A percentile compares a stretch with the other conserved stretches of the same genome.
These are phyloP conservation scores for Kodamaea sp. DNA, from an alignment of 1,139 yeast genomes.

Conservation along the genomic window DNA sequence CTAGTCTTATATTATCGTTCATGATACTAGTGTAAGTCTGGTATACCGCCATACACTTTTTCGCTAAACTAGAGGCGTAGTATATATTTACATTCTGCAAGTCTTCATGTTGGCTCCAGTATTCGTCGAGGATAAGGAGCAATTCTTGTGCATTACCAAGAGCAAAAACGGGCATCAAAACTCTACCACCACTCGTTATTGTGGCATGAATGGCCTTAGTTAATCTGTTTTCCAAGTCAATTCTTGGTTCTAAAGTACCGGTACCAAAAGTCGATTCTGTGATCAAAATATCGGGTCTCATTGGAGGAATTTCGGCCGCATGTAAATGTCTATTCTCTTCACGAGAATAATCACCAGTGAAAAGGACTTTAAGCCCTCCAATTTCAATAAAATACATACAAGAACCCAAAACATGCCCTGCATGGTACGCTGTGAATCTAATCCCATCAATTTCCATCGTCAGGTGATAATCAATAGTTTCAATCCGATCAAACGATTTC, in stretches of 20 bases:
- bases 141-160: conserved; percentile 96
- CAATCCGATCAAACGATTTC: conserved; percentile 84
- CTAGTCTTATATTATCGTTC: conserved; percentile 84
- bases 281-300: conserved; percentile 82
- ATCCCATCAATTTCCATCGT: conserved; percentile 93
- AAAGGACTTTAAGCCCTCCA: conserved; percentile 83
- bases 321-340: conserved; percentile 94
- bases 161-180: conserved; percentile 91
- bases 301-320: conserved; percentile 91
- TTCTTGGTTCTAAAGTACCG: conserved; percentile 90
- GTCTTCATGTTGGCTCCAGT: conserved; percentile 85
- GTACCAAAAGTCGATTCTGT: conserved; percentile 98
- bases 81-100: conserved; percentile 78
- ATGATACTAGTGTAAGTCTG: conserved; percentile 96
- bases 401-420: conserved; percentile 98
- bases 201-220: conserved; percentile 84
- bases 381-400: conserved; percentile 96
- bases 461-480: conserved; percentile 92
- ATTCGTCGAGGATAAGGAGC: conserved; percentile 83
- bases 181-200: conserved; percentile 83
- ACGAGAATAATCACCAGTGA: conserved; percentile 95
- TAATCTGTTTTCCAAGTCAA: conserved; percentile 76
- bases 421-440: conserved; percentile 95
- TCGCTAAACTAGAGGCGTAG: conserved; percentile 90
- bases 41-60: conserved; percentile 95